Evolutionary conservation across 2,329 filamentous ascomycete species (phyloP).

Genomic region (Calonectria ilicicola): DNA sequence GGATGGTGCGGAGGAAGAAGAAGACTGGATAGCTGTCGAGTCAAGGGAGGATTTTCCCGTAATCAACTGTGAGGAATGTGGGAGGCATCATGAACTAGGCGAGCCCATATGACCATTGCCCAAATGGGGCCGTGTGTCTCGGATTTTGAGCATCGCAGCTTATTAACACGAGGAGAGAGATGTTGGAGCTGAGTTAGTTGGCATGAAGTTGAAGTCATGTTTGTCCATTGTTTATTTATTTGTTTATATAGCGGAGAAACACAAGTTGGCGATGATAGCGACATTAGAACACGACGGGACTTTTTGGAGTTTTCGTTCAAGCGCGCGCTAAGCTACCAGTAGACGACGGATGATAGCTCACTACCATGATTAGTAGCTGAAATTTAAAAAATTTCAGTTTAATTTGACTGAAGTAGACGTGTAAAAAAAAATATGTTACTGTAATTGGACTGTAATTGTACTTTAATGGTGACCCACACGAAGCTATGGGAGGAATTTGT

Average conservation of each 20-base stretch:
- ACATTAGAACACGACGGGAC: too few species aligned
- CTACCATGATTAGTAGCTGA: not conserved
- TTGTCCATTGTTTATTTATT: constrained; percentile 1
- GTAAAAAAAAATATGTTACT: not conserved
- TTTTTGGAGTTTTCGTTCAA: not conserved
- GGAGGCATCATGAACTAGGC: not conserved
- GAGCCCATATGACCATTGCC: not conserved
- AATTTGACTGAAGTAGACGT: not conserved
- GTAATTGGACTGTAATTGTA: not conserved
- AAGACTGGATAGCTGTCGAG: not conserved
- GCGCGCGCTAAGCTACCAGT: too few species aligned
- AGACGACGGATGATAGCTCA: not conserved
- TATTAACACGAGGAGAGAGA: not conserved
- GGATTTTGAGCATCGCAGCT: not conserved
- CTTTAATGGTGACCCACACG: constrained; percentile 6
- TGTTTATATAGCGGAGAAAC: not conserved
- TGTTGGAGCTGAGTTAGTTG: not conserved
- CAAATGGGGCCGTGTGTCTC: not conserved
- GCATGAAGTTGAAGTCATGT: not conserved
- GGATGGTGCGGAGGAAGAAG: not conserved
- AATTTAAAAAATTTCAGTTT: not conserved
- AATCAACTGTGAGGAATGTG: not conserved
- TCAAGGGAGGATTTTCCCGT: not conserved
- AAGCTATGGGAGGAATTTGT: constrained; percentile 3
- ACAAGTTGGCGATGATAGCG: not conserved